Evolutionary conservation across 177 flowering plant genomes (phyloP).

Genomic region (Telopea speciosissima): DNA sequence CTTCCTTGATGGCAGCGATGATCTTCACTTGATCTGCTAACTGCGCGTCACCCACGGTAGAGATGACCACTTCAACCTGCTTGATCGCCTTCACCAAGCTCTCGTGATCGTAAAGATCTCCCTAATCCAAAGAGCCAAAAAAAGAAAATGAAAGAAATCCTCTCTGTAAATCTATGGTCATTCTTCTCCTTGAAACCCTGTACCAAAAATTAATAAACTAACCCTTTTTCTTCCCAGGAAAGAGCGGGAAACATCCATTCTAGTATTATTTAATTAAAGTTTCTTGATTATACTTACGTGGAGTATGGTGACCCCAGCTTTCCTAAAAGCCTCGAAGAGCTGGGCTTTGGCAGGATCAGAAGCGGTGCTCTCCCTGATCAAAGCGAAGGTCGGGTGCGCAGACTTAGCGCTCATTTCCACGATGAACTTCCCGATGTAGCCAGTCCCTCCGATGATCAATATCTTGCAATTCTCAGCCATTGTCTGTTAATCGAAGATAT

Average conservation of each 20-base stretch:
- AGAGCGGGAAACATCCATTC: too few relatives aligned
- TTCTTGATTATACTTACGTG: constrained; percentile 17
- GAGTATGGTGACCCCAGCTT: constrained; percentile 39
- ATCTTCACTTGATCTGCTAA: constrained; percentile 59
- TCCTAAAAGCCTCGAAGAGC: constrained; percentile 43
- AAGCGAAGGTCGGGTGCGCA: constrained; percentile 52
- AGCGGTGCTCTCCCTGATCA: constrained; percentile 40
- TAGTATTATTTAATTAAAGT: too few relatives aligned
- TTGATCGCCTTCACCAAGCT: constrained; percentile 66
- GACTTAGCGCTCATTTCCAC: constrained; percentile 46
- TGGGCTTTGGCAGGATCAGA: constrained; percentile 50
- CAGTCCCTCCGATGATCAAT: constrained; percentile 57
- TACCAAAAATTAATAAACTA: too few relatives aligned
- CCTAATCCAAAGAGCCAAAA: constrained; percentile 34
- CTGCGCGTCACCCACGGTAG: constrained; percentile 44
- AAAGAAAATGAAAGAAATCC: neutral
- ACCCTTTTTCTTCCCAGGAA: too few relatives aligned
- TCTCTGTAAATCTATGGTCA: too few relatives aligned
- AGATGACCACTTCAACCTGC: constrained; percentile 76
- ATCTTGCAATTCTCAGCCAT: constrained; percentile 54
- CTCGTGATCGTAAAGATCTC: constrained; percentile 56
- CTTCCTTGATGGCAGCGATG: constrained; percentile 73
- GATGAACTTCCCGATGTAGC: constrained; percentile 55
- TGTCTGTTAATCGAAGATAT: neutral
- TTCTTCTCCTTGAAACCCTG: too few relatives aligned